These are phyloP conservation scores for Phlebiopsis flavidoalba DNA, from an alignment of 768 basidiomycete genomes.

Conservation along the genomic window DNA sequence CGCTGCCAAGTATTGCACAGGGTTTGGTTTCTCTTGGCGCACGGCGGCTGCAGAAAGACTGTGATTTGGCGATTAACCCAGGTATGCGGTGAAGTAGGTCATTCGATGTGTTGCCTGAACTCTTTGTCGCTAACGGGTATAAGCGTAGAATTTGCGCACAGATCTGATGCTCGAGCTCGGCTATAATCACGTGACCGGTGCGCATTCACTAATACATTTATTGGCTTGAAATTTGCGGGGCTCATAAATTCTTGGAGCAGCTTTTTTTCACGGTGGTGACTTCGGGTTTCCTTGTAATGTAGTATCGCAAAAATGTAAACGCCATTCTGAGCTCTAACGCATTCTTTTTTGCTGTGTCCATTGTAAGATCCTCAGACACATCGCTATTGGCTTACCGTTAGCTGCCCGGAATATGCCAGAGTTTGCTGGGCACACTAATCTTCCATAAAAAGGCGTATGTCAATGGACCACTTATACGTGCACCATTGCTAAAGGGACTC, in stretches of 20 bases:
- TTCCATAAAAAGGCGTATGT: conserved; percentile 38
- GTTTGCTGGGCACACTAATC: conserved; percentile 52
- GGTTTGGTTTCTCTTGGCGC: conserved; percentile 60
- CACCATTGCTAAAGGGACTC: neutral
- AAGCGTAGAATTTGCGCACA: conserved; percentile 16
- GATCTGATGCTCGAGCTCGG: conserved; percentile 25
- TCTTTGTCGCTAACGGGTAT: neutral
- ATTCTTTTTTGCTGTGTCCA: neutral
- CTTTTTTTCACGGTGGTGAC: conserved; percentile 46
- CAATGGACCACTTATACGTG: neutral
- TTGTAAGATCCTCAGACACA: conserved; percentile 32
- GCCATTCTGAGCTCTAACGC: neutral
- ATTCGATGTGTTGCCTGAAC: neutral
- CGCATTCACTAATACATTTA: neutral
- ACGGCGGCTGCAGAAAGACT: conserved; percentile 41
- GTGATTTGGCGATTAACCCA: conserved; percentile 37
- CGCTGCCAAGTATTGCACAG: conserved; percentile 50
- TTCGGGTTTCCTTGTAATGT: conserved; percentile 34
- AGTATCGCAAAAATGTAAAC: neutral
- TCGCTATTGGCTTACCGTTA: conserved; percentile 29
- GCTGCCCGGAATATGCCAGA: conserved; percentile 38
- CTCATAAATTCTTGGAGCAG: conserved; percentile 19
- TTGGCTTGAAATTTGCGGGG: neutral
- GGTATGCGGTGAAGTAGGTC: conserved; percentile 1
- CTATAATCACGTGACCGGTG: conserved; percentile 23